Percentiles rank a stretch among this genome's conserved stretches.
Evolutionary conservation across 2,329 filamentous ascomycete genomes (phyloP).

Genomic region (Scytalidium lignicola): DNA sequence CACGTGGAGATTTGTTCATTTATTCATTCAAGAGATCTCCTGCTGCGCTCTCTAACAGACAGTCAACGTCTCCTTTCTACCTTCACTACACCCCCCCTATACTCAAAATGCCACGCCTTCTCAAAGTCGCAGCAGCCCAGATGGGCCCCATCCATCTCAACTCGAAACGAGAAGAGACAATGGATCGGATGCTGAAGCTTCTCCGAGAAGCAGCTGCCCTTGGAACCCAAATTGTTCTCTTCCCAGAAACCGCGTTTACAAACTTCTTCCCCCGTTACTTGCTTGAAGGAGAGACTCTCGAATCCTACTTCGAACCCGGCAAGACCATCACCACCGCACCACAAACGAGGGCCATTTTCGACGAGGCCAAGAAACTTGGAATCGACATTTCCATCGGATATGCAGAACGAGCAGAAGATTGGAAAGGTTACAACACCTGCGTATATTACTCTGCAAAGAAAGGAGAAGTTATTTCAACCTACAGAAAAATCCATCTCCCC

Average conservation of each 20-base stretch:
- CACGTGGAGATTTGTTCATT: too few species aligned
- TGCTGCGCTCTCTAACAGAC: too few species aligned
- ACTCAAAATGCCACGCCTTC: slow-evolving; percentile 30
- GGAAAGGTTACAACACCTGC: slow-evolving; percentile 44
- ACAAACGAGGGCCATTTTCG: slow-evolving; percentile 43
- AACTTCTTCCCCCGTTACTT: slow-evolving; percentile 52
- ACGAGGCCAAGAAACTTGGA: slow-evolving; percentile 37
- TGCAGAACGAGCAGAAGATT: slow-evolving; percentile 41
- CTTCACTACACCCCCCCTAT: not conserved
- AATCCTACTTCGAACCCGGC: slow-evolving; percentile 45
- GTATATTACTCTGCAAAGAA: slow-evolving; percentile 44
- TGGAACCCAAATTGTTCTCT: slow-evolving; percentile 45
- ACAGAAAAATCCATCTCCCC: slow-evolving; percentile 51
- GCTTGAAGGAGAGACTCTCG: slow-evolving; percentile 38
- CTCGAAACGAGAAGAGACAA: slow-evolving; percentile 35
- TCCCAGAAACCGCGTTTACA: slow-evolving; percentile 49
- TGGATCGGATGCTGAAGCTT: slow-evolving; percentile 44
- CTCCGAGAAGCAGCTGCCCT: slow-evolving; percentile 39
- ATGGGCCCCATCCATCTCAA: slow-evolving; percentile 42
- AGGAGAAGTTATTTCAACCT: slow-evolving; percentile 42
- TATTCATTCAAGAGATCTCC: too few species aligned
- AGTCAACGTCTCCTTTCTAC: not conserved
- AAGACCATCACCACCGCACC: slow-evolving; percentile 36
- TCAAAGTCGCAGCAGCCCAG: slow-evolving; percentile 49
- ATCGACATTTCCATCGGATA: slow-evolving; percentile 50